Evolutionary conservation across 2,329 filamentous ascomycete genomes (phyloP).

Genomic region (Bretziella fagacearum): DNA sequence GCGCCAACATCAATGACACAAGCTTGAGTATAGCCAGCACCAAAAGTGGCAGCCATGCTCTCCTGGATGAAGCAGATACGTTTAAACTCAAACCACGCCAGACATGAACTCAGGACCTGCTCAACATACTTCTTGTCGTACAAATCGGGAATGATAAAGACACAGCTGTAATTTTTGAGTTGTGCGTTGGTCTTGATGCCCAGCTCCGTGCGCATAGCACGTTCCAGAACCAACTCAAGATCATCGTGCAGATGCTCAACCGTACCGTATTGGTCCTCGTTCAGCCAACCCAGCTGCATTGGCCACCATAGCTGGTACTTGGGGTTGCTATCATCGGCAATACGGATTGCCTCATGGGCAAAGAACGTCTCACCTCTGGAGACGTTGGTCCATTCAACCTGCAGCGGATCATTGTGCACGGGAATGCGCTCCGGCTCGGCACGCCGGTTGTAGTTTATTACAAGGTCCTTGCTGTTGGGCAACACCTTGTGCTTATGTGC

Average conservation of each 20-base stretch:
- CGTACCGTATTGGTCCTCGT: constrained; percentile 73
- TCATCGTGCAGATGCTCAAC: constrained; percentile 72
- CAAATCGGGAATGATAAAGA: constrained; percentile 91
- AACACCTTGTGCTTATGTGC: constrained; percentile 86
- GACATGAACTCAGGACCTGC: constrained; percentile 64
- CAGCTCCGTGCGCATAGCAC: constrained; percentile 71
- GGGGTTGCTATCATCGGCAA: constrained; percentile 76
- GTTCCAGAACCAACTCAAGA: constrained; percentile 71
- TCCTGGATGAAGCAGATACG: constrained; percentile 91
- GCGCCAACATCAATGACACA: constrained; percentile 95
- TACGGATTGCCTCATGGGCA: constrained; percentile 64
- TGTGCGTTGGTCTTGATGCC: constrained; percentile 61
- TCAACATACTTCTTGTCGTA: constrained; percentile 92
- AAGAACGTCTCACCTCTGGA: constrained; percentile 45
- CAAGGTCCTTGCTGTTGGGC: constrained; percentile 93
- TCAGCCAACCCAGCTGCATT: constrained; percentile 68
- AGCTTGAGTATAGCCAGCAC: constrained; percentile 80
- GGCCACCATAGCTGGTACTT: constrained; percentile 92
- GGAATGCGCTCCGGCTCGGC: constrained; percentile 73
- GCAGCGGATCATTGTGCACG: constrained; percentile 84
- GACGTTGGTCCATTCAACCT: constrained; percentile 90
- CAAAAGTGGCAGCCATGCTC: constrained; percentile 84
- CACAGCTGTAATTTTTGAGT: constrained; percentile 82
- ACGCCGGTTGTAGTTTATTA: constrained; percentile 82
- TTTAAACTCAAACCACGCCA: constrained; percentile 79